Evolutionary conservation across 352 stramenopile species (phyloP), one percentile per base, ranked within the genome.

Genomic region (Phytophthora hybrid): DNA sequence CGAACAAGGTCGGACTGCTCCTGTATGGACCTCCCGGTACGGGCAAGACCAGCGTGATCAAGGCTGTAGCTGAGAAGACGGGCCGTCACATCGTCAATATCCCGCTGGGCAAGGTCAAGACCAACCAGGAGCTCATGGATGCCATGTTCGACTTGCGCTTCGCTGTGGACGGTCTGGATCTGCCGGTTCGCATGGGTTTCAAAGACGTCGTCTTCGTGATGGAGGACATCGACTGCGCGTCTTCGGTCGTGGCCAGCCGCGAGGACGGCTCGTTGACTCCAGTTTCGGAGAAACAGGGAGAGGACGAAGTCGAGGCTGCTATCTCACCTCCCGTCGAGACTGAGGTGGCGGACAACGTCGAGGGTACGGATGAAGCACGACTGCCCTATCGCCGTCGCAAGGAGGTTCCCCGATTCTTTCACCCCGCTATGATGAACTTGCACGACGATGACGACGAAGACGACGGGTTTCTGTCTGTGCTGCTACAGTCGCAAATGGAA

Each of bases 181-280:
- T 89, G 51, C 87, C 88, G 0, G 77, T 95, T 2, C 76, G 76
- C 47, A 83, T 96, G 59, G 64, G 41, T 9, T 94, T 96, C 69
- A 85, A 94, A 34, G 87, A 98, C 70, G 73, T 96, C n/a, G 89
- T 98, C 34, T 97, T 93, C 68, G 92, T 97, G 13, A 94, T 97
- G 84, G 92, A 97, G 65, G 90, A 97, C 77, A 87, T 96, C 59
- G 90, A 97, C 71, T 92, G 87, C 37, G 87, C 89, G 10, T 89
- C 86, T 2, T 88, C 83, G 1, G 77, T 96, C 16, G 90, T 97
- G 0, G 77, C 78, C 21, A 71, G 73, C 16, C 81, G 84, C n/a
- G 59, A 81, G 89, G 6, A 69, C 62, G 39, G 26, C 10, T 52
- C 59, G 23, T 23, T 34, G 13, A 51, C 63, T 32, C 29, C 53